A percentile compares a stretch with the other conserved stretches of the same genome.
Evolutionary conservation across 2,329 filamentous ascomycete genomes (phyloP).

Genomic region (Calonectria leucothoes): DNA sequence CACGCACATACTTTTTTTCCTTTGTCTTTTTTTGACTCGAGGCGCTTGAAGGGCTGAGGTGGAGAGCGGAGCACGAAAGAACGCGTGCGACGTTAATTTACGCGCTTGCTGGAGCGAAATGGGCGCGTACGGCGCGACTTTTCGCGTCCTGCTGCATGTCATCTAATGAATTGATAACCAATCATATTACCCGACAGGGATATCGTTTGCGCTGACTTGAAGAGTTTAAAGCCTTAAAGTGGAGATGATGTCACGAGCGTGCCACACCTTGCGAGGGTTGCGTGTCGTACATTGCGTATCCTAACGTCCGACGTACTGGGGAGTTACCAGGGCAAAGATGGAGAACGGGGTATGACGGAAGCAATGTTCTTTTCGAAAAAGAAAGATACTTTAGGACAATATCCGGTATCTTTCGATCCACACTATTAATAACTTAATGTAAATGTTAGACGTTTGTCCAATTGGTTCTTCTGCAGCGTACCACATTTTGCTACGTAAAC

Average conservation of each 20-base stretch:
- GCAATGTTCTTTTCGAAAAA: neutral
- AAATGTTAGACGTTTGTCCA: neutral
- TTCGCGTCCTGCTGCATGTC: slow-evolving; percentile 34
- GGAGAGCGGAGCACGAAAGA: slow-evolving; percentile 7
- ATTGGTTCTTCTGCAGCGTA: neutral
- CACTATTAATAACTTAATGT: neutral
- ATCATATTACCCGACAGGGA: slow-evolving; percentile 26
- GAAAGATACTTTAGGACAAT: neutral
- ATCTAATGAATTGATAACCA: slow-evolving; percentile 31
- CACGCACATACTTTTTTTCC: slow-evolving; percentile 21
- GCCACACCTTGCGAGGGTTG: neutral
- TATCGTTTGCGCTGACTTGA: neutral
- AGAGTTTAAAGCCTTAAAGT: neutral
- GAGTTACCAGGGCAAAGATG: neutral
- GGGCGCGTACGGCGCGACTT: slow-evolving; percentile 35
- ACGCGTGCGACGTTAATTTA: slow-evolving; percentile 41
- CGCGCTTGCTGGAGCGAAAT: slow-evolving; percentile 31
- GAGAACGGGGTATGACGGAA: neutral
- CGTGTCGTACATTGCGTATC: neutral
- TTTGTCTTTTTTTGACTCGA: slow-evolving; percentile 13
- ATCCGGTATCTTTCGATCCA: neutral
- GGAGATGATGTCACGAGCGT: slow-evolving; percentile 34
- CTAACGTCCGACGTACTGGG: neutral
- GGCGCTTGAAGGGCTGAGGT: slow-evolving; percentile 5
- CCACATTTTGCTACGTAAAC: neutral